A percentile compares a stretch with the other conserved stretches of the same genome.
Conservation (phyloP, 2,329 filamentous ascomycete species). For the Epicoccum nigrum region DNA sequence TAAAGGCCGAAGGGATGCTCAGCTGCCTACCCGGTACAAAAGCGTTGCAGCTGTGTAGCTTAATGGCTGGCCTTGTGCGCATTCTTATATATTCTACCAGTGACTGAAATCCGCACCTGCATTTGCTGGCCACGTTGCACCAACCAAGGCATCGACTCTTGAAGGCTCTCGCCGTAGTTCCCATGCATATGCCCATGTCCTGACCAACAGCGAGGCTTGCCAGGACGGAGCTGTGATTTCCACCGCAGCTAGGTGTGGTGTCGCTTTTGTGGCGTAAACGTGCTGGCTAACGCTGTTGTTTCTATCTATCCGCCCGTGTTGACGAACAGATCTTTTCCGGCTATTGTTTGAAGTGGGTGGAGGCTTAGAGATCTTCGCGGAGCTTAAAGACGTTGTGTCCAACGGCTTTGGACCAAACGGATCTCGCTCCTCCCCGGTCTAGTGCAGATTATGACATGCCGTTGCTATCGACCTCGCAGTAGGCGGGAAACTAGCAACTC, state of each 20-base stretch:
- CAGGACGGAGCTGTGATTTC: not conserved
- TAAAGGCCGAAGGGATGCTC: conserved; percentile 9
- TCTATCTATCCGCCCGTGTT: conserved; percentile 2
- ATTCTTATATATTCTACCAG: conserved; percentile 19
- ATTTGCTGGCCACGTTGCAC: conserved; percentile 20
- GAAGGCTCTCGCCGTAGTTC: conserved; percentile 12
- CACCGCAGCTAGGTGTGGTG: conserved; percentile 2
- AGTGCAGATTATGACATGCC: conserved; percentile 8
- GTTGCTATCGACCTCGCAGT: conserved; percentile 5
- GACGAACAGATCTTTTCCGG: conserved; percentile 5
- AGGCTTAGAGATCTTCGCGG: conserved; percentile 1
- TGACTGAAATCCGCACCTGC: conserved; percentile 17
- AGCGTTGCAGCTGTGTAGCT: conserved; percentile 19
- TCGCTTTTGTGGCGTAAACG: not conserved
- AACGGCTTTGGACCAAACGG: conserved; percentile 10
- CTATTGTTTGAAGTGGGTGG: conserved; percentile 18
- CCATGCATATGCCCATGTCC: not conserved
- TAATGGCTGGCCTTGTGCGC: conserved; percentile 17
- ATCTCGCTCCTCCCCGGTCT: conserved; percentile 6
- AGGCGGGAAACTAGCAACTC: conserved; percentile 2
- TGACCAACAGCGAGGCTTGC: conserved; percentile 10
- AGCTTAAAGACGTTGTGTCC: conserved; percentile 13
- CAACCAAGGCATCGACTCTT: conserved; percentile 6
- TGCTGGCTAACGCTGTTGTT: not conserved
- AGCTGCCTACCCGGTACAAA: conserved; percentile 12